phyloP scores from a whole-genome alignment of 2,329 filamentous ascomycete species.

The Xylariomycetidae sp. region DNA sequence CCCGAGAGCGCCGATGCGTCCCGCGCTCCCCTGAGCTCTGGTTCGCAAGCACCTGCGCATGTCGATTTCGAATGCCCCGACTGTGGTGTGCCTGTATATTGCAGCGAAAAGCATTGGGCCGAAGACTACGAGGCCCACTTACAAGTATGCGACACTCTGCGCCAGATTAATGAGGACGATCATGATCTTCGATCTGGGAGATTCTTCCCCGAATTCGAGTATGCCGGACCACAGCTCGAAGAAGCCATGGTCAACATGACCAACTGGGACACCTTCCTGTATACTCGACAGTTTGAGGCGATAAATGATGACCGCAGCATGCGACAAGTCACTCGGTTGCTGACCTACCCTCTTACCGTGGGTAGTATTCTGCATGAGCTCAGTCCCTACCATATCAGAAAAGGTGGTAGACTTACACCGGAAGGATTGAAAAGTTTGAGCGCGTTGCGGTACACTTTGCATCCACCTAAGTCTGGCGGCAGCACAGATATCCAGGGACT shows the following conservation, averaged over 20 bases:
- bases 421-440: conserved; percentile 93
- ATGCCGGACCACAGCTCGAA: conserved; percentile 83
- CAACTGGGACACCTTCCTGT: conserved; percentile 97
- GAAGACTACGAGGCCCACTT: conserved; percentile 92
- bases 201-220: conserved; percentile 89
- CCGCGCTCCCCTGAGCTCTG: conserved; percentile 48
- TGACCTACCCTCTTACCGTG: conserved; percentile 91
- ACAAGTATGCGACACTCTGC: conserved; percentile 83
- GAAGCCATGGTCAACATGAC: conserved; percentile 94
- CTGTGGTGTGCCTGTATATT: conserved; percentile 90
- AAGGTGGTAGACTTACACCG: conserved; percentile 67
- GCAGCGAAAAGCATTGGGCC: conserved; percentile 90
- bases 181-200: conserved; percentile 88
- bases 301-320: conserved; percentile 86
- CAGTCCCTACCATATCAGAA: conserved; percentile 80
- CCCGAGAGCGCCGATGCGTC: conserved; percentile 61
- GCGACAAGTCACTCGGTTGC: conserved; percentile 83
- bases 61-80: conserved; percentile 94
- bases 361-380: conserved; percentile 89
- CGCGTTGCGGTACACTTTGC: conserved; percentile 86
- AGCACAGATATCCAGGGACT: conserved; percentile 71
- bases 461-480: conserved; percentile 75
- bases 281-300: conserved; percentile 84
- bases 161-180: conserved; percentile 96
- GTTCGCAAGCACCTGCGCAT: conserved; percentile 63